phyloP scores from a whole-genome alignment of 2,329 filamentous ascomycete genomes.

The Botryosphaeria dothidea region DNA sequence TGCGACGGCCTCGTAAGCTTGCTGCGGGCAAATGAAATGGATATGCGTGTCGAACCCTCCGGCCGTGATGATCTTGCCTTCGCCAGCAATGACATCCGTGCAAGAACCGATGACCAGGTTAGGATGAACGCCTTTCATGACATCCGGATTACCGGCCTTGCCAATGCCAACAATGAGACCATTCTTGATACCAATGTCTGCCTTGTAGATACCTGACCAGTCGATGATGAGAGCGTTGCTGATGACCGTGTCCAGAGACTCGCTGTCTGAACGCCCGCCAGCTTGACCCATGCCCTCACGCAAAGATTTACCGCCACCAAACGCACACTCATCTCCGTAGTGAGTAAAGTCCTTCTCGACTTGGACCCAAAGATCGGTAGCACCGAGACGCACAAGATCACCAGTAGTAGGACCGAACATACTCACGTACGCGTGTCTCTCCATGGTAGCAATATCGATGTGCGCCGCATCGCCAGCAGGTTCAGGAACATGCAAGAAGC shows the following conservation, averaged over 20 bases:
- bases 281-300: conserved; percentile 96
- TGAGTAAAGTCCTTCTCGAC: conserved; percentile 83
- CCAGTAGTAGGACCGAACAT: conserved; percentile 96
- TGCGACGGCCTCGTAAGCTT: conserved; percentile 78
- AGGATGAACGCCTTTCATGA: conserved; percentile 83
- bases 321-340: conserved; percentile 93
- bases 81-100: conserved; percentile 89
- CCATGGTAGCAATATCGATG: conserved; percentile 69
- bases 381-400: conserved; percentile 77
- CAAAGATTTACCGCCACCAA: conserved; percentile 91
- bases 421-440: conserved; percentile 73
- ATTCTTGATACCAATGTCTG: conserved; percentile 90
- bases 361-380: conserved; percentile 85
- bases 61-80: conserved; percentile 87
- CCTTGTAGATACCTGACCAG: conserved; percentile 92
- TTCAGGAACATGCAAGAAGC: conserved; percentile 76
- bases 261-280: conserved; percentile 69
- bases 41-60: conserved; percentile 90
- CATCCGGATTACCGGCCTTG: conserved; percentile 95
- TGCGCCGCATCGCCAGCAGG: conserved; percentile 58
- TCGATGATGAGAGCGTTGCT: conserved; percentile 90
- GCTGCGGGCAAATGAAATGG: conserved; percentile 94
- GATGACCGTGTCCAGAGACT: conserved; percentile 80
- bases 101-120: conserved; percentile 81
- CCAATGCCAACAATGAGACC: conserved; percentile 86